These are phyloP conservation scores for Dendrobium officinale DNA, from an alignment of 106 monocot species.

Conservation along the genomic window DNA sequence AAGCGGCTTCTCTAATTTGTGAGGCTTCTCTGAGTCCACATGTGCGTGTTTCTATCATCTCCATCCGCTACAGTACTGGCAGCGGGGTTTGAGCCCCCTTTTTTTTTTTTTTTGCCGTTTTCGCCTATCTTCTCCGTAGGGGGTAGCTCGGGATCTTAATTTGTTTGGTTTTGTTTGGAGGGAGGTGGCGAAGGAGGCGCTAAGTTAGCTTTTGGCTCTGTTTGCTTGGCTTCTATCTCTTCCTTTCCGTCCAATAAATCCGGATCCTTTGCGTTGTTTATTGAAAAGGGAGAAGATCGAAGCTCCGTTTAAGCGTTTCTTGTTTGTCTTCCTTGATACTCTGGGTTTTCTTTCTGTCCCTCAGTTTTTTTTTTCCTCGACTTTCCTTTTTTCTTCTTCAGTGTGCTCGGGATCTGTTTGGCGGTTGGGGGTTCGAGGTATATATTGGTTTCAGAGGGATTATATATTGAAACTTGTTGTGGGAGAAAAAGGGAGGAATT, in stretches of 20 bases:
- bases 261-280: neutral
- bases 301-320: slow-evolving; percentile 5
- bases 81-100: neutral
- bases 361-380: neutral
- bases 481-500: neutral
- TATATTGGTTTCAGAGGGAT: no score
- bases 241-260: neutral
- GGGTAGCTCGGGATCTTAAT: neutral
- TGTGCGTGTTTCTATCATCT: neutral
- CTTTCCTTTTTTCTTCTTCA: neutral
- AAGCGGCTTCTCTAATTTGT: neutral
- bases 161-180: neutral
- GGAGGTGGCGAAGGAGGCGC: slow-evolving; percentile 4
- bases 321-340: neutral
- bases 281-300: slow-evolving; percentile 1
- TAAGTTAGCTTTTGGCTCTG: neutral
- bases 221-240: slow-evolving; percentile 23
- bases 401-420: neutral
- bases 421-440: no score
- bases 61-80: neutral
- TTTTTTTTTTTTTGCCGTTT: neutral
- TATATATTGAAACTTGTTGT: no score
- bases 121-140: slow-evolving; percentile 2
- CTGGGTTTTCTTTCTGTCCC: neutral
- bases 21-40: slow-evolving; percentile 7